Evolutionary conservation across 495 filamentous ascomycete genomes (phyloP), one percentile per base, ranked within the genome.

Genomic region (Neurospora discreta): DNA sequence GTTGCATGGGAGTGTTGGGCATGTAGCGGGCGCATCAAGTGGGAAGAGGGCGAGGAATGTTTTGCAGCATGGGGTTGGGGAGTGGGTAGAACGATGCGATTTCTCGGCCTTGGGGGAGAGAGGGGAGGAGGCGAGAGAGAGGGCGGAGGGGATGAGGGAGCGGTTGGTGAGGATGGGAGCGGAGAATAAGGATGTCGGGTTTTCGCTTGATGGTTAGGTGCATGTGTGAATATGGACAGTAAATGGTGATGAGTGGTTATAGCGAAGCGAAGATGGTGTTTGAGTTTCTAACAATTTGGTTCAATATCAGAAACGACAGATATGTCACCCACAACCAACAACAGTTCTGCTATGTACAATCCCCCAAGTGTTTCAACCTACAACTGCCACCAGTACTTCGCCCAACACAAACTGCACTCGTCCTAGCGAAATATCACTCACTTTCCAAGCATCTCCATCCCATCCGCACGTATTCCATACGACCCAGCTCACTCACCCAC

Each of bases 61-160:
- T 70, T 81, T 96, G 81, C 93, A 96, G 85, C 93, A 96, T 85
- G 93, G 90, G 3, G 87, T 94, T 69, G 91, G 91, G 3, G 86
- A 86, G 72, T 96, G 91, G 90, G 90, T 93, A 39, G 84, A 84
- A 52, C 71, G 78, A 4, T 84, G 82, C 67, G 88, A 89, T 39
- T 85, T 90, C 72, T 82, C 82, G 58, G 83, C 81, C 43, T 73
- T 87, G 68, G 76, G 74, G 7, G 81, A 85, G 1, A 85, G 52
- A 1, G 52, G 52, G 2, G 52, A 85, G 78, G 83, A 75, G 77
- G 82, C 86, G 82, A 83, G 83, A 71, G 79, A 77, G 73, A 85
- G 86, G 72, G 87, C 87, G 0, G 85, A 87, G 77, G 82, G 77
- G 18, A 87, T 87, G 85, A 78, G 85, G 85, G 74, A 74, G 67